Evolutionary conservation across 139 green algal genomes (phyloP).

Genomic region (Pedinophyceae sp.): DNA sequence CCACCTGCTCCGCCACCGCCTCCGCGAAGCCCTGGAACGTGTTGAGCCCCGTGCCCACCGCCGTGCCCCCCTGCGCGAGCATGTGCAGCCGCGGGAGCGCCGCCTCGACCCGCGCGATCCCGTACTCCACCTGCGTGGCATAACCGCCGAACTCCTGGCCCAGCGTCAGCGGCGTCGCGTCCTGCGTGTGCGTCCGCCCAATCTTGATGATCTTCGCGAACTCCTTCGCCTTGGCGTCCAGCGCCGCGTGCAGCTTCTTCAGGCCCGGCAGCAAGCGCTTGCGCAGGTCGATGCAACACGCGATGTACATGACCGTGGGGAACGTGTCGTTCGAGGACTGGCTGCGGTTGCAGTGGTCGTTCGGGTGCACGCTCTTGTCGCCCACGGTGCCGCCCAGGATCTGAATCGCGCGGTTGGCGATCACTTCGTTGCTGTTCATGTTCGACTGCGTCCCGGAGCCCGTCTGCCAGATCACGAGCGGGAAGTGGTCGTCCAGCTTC

Average conservation of each 20-base stretch:
- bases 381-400: constrained; percentile 62
- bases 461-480: constrained; percentile 87
- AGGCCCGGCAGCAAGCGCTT: constrained; percentile 54
- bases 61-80: constrained; percentile 82
- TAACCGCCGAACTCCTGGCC: constrained; percentile 92
- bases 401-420: constrained; percentile 55
- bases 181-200: constrained; percentile 83
- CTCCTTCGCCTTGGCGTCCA: constrained; percentile 50
- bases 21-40: constrained; percentile 52
- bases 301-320: constrained; percentile 88
- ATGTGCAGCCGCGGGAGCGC: constrained; percentile 51
- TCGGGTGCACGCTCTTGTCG: constrained; percentile 78
- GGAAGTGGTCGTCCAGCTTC: constrained; percentile 79
- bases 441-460: constrained; percentile 86
- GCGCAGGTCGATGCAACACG: constrained; percentile 48
- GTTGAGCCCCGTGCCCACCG: constrained; percentile 93
- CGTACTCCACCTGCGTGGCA: constrained; percentile 64
- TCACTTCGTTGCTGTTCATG: constrained; percentile 97
- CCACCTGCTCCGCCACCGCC: constrained; percentile 53
- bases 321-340: constrained; percentile 95
- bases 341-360: constrained; percentile 93
- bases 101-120: constrained; percentile 46
- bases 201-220: constrained; percentile 91
- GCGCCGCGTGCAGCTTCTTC: constrained; percentile 35
- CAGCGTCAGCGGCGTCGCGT: constrained; percentile 85